These are phyloP conservation scores for Alternaria sp. DNA, from an alignment of 2,329 filamentous ascomycete genomes.

Conservation along the genomic window DNA sequence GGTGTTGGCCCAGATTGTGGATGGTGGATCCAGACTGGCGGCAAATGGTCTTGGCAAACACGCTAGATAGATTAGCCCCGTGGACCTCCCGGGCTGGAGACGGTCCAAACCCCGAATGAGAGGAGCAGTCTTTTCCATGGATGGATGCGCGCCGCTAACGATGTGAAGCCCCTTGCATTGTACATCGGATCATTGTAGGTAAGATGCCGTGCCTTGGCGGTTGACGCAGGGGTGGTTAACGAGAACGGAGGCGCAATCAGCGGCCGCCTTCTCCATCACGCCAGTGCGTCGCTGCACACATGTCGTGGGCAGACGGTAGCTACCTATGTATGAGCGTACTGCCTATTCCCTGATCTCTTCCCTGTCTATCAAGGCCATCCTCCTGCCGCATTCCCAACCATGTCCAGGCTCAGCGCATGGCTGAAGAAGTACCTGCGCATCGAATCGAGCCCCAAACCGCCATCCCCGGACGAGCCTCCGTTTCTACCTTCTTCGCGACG, in stretches of 20 bases:
- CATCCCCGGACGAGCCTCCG: neutral
- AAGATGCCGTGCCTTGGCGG: neutral
- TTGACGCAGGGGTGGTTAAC: neutral
- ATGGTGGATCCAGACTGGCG: neutral
- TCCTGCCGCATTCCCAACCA: neutral
- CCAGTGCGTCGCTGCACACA: neutral
- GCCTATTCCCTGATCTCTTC: neutral
- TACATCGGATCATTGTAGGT: neutral
- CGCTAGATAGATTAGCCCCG: neutral
- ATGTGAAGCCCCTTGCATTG: neutral
- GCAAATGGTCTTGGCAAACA: neutral
- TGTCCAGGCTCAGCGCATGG: neutral
- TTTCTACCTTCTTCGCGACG: slow-evolving; percentile 1
- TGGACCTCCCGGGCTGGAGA: neutral
- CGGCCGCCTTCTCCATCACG: neutral
- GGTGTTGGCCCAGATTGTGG: neutral
- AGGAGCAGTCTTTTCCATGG: neutral
- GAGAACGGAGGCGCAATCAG: neutral
- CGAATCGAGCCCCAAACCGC: neutral
- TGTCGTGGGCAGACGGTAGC: neutral
- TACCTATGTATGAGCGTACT: neutral
- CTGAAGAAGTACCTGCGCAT: neutral
- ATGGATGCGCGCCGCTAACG: neutral
- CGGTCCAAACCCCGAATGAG: neutral
- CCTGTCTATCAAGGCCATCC: neutral